A percentile compares a stretch with the other conserved stretches of the same genome.
phyloP scores from a whole-genome alignment of 1,284 basidiomycete genomes.

The Trametes hirsuta region DNA sequence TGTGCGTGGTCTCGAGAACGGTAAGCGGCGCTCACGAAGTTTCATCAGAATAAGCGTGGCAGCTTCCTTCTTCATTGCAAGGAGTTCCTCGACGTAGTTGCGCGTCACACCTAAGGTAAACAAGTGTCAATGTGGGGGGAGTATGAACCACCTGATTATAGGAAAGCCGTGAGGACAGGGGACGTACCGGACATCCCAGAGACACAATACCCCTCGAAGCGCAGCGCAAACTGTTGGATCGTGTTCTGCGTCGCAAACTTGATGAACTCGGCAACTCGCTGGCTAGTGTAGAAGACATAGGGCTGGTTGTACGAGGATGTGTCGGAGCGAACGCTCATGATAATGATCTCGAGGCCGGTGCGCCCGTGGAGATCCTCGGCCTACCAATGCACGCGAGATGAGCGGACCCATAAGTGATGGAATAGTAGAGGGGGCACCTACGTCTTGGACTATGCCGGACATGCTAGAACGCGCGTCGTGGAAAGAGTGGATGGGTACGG shows the following conservation, averaged over 20 bases:
- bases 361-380: constrained; percentile 12
- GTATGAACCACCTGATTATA: background rate
- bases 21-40: constrained; percentile 15
- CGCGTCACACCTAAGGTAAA: constrained; percentile 1
- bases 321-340: constrained; percentile 8
- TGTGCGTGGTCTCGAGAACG: background rate
- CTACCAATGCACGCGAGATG: background rate
- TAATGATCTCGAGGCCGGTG: constrained; percentile 20
- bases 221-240: constrained; percentile 2
- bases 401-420: background rate
- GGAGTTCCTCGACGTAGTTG: constrained; percentile 2
- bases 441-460: background rate
- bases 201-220: constrained; percentile 20
- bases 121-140: no score
- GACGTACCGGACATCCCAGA: constrained; percentile 18
- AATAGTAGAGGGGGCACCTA: background rate
- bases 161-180: background rate
- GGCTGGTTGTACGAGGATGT: constrained; percentile 15
- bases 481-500: constrained; percentile 10
- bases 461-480: constrained; percentile 14
- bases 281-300: constrained; percentile 3
- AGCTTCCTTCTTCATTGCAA: constrained; percentile 14
- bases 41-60: constrained; percentile 14
- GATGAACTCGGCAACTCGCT: constrained; percentile 15
- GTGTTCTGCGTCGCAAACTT: background rate